A percentile compares a stretch with the other conserved stretches of the same genome.
These are phyloP conservation scores for Acmispon strigosus DNA, from an alignment of 306 rosid species.

Conservation along the genomic window DNA sequence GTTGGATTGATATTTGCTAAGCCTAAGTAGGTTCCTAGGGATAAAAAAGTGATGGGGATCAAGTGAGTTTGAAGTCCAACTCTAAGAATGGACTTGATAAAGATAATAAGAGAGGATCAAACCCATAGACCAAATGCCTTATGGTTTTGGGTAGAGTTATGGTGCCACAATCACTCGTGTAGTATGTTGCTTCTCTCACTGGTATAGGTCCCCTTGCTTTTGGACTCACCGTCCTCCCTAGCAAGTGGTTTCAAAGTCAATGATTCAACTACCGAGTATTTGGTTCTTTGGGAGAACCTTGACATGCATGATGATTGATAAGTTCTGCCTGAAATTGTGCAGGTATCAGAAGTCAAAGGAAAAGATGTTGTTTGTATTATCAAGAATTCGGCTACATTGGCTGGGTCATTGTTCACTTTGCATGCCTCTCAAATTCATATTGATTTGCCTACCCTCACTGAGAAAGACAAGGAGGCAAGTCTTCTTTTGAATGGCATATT, in stretches of 20 bases:
- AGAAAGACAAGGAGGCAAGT: conserved; percentile 74
- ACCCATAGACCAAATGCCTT: no score
- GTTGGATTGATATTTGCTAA: conserved; percentile 8
- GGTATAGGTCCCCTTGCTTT: no score
- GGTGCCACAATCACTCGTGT: no score
- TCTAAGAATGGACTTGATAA: no score
- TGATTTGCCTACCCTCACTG: conserved; percentile 86
- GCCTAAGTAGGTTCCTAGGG: conserved; percentile 6
- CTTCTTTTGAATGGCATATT: background rate
- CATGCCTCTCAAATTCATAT: conserved; percentile 89
- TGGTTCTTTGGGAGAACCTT: background rate
- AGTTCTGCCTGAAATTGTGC: conserved; percentile 25
- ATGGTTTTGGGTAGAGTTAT: no score
- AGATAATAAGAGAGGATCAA: no score
- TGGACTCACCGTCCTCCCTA: no score
- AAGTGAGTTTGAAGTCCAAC: no score
- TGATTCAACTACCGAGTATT: no score
- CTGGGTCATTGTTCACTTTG: conserved; percentile 88
- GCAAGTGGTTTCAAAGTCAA: no score
- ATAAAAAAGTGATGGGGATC: background rate
- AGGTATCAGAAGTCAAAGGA: conserved; percentile 84
- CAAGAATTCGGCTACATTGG: conserved; percentile 86
- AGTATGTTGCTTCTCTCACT: no score
- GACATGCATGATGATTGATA: conserved; percentile 6
- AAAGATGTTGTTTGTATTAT: conserved; percentile 73